Evolutionary conservation across 495 filamentous ascomycete species (phyloP).

Genomic region (Astrocystis sublimbata): DNA sequence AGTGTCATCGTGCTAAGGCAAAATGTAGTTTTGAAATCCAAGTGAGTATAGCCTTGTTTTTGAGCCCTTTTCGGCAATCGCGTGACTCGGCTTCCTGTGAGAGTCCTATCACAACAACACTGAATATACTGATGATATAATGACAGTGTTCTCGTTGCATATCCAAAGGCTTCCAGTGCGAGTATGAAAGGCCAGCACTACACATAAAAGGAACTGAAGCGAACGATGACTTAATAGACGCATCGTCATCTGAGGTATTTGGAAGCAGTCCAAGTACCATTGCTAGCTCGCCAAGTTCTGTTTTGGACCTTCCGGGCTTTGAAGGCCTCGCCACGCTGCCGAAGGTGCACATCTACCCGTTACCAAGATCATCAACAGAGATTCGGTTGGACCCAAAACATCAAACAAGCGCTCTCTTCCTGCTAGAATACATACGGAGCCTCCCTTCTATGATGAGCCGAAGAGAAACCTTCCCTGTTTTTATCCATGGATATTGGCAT

Average conservation of each 20-base stretch:
- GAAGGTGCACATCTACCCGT: not conserved
- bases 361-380: conserved; percentile 16
- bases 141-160: conserved; percentile 25
- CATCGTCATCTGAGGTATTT: not conserved
- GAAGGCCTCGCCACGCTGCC: not conserved
- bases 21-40: conserved; percentile 31
- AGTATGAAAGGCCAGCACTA: conserved; percentile 22
- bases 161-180: conserved; percentile 20
- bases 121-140: not conserved
- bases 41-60: conserved; percentile 7
- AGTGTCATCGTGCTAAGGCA: conserved; percentile 30
- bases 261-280: not conserved
- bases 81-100: not conserved
- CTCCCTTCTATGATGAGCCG: conserved; percentile 24
- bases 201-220: not conserved
- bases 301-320: not conserved
- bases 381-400: conserved; percentile 23
- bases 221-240: not conserved
- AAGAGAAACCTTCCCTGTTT: conserved; percentile 25
- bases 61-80: not conserved
- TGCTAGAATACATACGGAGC: conserved; percentile 23
- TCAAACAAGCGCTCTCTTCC: conserved; percentile 21
- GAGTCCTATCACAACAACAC: not conserved
- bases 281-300: not conserved
- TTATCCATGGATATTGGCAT: conserved; percentile 27